A percentile compares a stretch with the other conserved stretches of the same genome.
Conservation (phyloP, 2,329 filamentous ascomycete species). For the Sporothrix schenckii region DNA sequence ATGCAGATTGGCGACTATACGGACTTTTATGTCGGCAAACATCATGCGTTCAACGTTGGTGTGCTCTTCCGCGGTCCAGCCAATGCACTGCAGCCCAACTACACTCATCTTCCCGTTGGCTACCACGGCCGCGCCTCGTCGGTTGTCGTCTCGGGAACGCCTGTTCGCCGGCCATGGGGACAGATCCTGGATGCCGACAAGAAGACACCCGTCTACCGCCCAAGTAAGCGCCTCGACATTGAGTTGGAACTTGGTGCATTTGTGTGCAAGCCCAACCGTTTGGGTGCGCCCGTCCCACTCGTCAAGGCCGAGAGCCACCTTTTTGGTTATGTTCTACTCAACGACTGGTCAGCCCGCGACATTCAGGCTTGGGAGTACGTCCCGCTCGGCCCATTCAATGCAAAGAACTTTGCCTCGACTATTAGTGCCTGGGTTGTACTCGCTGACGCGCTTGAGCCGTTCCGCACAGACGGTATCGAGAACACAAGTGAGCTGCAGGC, state of each 20-base stretch:
- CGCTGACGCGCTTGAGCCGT: conserved; percentile 70
- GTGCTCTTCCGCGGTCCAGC: conserved; percentile 58
- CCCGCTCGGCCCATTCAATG: conserved; percentile 78
- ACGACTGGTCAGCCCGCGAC: conserved; percentile 84
- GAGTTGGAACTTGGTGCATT: conserved; percentile 81
- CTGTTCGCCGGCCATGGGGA: conserved; percentile 71
- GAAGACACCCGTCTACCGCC: conserved; percentile 65
- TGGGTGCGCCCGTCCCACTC: conserved; percentile 67
- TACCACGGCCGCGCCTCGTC: conserved; percentile 80
- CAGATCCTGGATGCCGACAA: conserved; percentile 68
- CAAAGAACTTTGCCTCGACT: conserved; percentile 80
- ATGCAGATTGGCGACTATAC: conserved; percentile 33
- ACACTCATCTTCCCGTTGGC: conserved; percentile 77
- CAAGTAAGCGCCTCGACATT: conserved; percentile 68
- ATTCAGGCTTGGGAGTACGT: conserved; percentile 85
- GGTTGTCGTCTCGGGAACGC: conserved; percentile 73
- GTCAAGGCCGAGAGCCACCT: conserved; percentile 68
- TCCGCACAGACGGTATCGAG: conserved; percentile 41
- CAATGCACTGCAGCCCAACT: conserved; percentile 78
- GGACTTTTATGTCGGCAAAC: conserved; percentile 30
- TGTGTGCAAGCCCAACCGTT: conserved; percentile 64
- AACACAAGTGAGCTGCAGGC: conserved; percentile 45
- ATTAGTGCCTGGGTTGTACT: conserved; percentile 81
- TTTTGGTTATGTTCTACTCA: conserved; percentile 80
- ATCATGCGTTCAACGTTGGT: conserved; percentile 25